Evolutionary conservation across 805 yeast genomes (phyloP).

Genomic region (Cyberlindnera suaveolens): DNA sequence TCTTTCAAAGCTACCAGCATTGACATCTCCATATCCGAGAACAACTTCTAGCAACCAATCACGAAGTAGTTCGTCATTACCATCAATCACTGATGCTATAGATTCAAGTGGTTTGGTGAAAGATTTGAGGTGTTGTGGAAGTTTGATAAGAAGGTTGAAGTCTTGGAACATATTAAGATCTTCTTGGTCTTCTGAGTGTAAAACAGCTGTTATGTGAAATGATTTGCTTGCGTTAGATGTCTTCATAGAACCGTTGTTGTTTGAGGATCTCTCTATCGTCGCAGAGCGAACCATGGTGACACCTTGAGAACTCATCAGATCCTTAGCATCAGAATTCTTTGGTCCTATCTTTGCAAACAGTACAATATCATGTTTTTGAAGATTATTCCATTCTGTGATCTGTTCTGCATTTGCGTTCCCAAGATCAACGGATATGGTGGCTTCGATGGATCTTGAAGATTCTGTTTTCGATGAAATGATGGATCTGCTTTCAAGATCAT

Average conservation of each 20-base stretch:
- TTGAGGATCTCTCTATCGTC: background rate
- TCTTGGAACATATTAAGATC: background rate
- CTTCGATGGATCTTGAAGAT: background rate
- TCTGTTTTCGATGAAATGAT: background rate
- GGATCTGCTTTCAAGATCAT: background rate
- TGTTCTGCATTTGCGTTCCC: background rate
- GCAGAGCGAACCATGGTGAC: constrained; percentile 3
- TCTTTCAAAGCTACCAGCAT: constrained; percentile 2
- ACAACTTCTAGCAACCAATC: constrained; percentile 29
- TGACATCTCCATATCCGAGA: constrained; percentile 27
- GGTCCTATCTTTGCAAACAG: constrained; percentile 5
- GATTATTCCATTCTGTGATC: constrained; percentile 12
- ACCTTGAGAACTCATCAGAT: constrained; percentile 8
- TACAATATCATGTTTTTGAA: constrained; percentile 12
- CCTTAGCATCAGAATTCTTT: constrained; percentile 3
- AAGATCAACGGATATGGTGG: constrained; percentile 4
- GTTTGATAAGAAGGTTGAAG: constrained; percentile 25
- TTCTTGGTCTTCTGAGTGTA: background rate
- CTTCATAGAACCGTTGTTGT: background rate
- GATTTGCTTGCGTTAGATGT: background rate
- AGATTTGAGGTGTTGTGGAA: constrained; percentile 4
- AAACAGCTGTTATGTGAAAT: background rate
- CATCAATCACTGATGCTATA: constrained; percentile 3
- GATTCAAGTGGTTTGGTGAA: background rate
- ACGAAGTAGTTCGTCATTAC: constrained; percentile 19